Evolutionary conservation across 202 grass and related monocot species (phyloP), one percentile per base, ranked within the genome.

Genomic region (Eragrostis tef): DNA sequence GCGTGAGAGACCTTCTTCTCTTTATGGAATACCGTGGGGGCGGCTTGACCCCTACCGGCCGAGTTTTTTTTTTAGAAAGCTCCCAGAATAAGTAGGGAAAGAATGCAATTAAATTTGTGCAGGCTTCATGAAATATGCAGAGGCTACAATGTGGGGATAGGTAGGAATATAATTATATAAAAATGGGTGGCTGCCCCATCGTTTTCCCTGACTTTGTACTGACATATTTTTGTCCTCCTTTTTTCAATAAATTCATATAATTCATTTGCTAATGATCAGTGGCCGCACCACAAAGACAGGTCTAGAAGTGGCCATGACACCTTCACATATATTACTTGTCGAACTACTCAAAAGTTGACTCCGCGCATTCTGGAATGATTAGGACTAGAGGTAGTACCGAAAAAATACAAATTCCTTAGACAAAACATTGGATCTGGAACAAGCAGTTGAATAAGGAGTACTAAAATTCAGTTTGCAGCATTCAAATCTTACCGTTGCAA

Each of bases 401-500:
- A 26, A 61, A 31, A 31, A 31, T 39, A 39, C 34, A 39, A 60
- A 14, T 26, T 14, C 57, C 22, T 59, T 2, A 24, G 21, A 58
- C 10, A 20, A 54, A 56, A 59, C 56, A 25, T 24, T 25, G 9
- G 9, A 25, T 12, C 20, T 21, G 9, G 6, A 5, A 21, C 3
- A 25, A 3, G 57, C 57, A 13, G 11, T 61, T 24, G 34, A 27
- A 25, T 12, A 61, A 6, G 20, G 22, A 26, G 14, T 7, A 49
- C 46, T 19, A 71, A 6, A 31, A 6, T 50, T 49, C 50, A 71
- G 46, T 50, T 71, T 0, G 7, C 3, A 31, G 57, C 69, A 52
- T 71, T 39, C 34, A 39, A 39, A 39, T 79, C 90, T 84, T 27
- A 98, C 92, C 71, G 71, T 90, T 79, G 94, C 90, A 50, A 92